Evolutionary conservation across 176 grass and related monocot genomes (phyloP), one percentile per base, ranked within the genome.

Genomic region (Bolboschoenus planiculmis): DNA sequence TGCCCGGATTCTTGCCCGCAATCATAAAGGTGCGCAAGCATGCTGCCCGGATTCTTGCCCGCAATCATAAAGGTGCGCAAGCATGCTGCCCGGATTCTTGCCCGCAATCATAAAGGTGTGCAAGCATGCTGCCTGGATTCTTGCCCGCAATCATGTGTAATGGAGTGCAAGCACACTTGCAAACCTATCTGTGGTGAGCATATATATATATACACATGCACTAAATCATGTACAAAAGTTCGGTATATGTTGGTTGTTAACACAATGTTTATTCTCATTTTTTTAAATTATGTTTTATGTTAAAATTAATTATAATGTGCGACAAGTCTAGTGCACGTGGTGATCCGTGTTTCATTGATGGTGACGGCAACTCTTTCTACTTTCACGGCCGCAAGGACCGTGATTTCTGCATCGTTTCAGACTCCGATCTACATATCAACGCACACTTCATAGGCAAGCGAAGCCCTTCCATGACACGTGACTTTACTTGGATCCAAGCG

Each of bases 401-500:
- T 18, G 30, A 70, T 35, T 70, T 70, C 10, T 48, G 46, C 46
- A 48, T 48, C 0, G 46, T 48, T 48, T 48, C 46, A 48, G 46
- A 48, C 46, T 48, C 46, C 10, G 10, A 48, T 48, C 46, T 48
- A 48, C 46, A 48, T 7, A 48, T 48, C 46, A 48, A 40, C 39
- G 1, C 39, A 6, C 39, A 40, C 7, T 40, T 40, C 7, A 40
- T 40, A 40, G 39, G 39, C 64, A 70, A 70, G 35, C 64, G 24
- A 15, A 35, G 26, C 35, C 27, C 64, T 10, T 70, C 64, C 27
- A 70, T 70, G 64, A 70, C 64, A 0, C 64, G 64, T 35, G 64
- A 70, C 64, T 70, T 36, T 35, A 70, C 30, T 70, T 70, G 64
- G 64, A 70, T 80, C 39, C 39, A 80, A 24, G 21, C 76, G 6